Percentiles rank a stretch among this genome's conserved stretches.
Conservation (phyloP, 306 rosid species). For the Senna tora region DNA sequence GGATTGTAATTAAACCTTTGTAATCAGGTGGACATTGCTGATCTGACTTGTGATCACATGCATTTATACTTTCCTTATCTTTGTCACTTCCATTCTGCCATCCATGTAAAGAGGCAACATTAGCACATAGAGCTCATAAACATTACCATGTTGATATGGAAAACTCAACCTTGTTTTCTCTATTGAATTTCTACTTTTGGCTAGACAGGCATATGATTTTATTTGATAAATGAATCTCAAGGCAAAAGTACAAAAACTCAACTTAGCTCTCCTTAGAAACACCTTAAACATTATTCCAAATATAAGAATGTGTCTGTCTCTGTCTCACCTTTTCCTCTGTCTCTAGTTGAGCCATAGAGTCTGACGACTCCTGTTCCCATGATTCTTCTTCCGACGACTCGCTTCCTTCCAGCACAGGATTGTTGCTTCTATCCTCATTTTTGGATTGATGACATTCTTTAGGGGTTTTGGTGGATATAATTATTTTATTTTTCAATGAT, state of each 20-base stretch:
- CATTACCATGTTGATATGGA: background rate
- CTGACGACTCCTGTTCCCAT: constrained; percentile 41
- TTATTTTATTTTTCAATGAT: constrained; percentile 62
- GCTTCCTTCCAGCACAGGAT: constrained; percentile 43
- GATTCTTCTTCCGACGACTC: constrained; percentile 70
- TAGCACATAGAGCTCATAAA: constrained; percentile 1
- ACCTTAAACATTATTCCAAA: background rate
- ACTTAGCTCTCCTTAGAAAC: no score
- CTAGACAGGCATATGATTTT: no score
- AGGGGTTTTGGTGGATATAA: constrained; percentile 90
- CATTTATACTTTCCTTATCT: constrained; percentile 49
- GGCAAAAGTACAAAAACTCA: no score
- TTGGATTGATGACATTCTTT: constrained; percentile 51
- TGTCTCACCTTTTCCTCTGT: constrained; percentile 51
- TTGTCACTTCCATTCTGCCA: constrained; percentile 63
- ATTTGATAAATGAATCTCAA: no score
- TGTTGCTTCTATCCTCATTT: constrained; percentile 35
- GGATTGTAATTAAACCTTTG: constrained; percentile 73
- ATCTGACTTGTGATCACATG: constrained; percentile 47
- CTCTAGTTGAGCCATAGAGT: constrained; percentile 40
- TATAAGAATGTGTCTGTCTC: constrained; percentile 17
- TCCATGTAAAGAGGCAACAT: constrained; percentile 28
- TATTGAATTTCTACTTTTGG: no score
- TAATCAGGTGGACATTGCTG: constrained; percentile 61
- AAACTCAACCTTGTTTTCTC: no score